A percentile compares a stretch with the other conserved stretches of the same genome.
These are phyloP conservation scores for Aaosphaeria pasadenensis DNA, from an alignment of 2,329 filamentous ascomycete species.

Conservation along the genomic window DNA sequence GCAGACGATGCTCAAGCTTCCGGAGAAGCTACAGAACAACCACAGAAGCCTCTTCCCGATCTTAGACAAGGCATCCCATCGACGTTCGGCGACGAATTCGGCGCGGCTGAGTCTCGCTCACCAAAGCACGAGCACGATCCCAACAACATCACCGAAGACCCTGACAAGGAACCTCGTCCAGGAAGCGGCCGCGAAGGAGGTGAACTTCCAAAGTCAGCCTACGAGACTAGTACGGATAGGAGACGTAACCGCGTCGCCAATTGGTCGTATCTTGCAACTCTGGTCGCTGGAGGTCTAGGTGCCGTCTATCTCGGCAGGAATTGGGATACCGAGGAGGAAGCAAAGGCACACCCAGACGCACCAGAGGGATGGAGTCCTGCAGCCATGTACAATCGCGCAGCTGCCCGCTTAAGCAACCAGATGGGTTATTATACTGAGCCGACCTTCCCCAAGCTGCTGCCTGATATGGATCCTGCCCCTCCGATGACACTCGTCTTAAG, in stretches of 20 bases:
- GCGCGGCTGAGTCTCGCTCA: constrained; percentile 38
- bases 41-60: constrained; percentile 72
- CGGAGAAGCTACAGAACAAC: constrained; percentile 47
- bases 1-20: constrained; percentile 35
- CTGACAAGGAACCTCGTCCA: constrained; percentile 42
- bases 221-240: constrained; percentile 86
- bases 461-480: constrained; percentile 73
- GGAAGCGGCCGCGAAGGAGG: constrained; percentile 55
- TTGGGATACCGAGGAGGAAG: constrained; percentile 77
- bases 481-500: constrained; percentile 92
- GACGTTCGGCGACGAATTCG: constrained; percentile 76
- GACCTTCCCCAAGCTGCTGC: constrained; percentile 88
- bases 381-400: constrained; percentile 78
- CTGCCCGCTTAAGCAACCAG: constrained; percentile 70
- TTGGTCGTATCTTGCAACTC: constrained; percentile 64
- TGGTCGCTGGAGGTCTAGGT: constrained; percentile 56
- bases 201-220: constrained; percentile 73
- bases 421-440: constrained; percentile 95
- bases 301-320: constrained; percentile 79
- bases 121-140: constrained; percentile 25
- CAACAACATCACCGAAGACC: constrained; percentile 55
- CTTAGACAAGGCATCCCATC: constrained; percentile 93
- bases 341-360: constrained; percentile 63
- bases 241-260: constrained; percentile 74
- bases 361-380: constrained; percentile 75